Evolutionary conservation across 225 moss, liverwort and hornwort genomes (phyloP), one percentile per base, ranked within the genome.

Genomic region (Thuidium tamariscinum): DNA sequence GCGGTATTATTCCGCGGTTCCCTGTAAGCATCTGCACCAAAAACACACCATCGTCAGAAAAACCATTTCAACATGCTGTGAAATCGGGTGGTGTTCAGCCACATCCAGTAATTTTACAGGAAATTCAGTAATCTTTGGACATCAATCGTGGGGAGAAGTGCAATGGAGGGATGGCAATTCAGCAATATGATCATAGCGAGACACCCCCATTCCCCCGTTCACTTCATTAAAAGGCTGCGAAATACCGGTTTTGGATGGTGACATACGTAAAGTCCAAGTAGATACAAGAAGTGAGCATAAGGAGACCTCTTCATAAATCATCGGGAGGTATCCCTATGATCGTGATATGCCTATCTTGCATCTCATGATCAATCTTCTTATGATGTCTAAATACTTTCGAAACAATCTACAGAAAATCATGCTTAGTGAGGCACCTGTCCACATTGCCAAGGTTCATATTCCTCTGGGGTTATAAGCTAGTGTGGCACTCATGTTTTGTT

Each of bases 21-120:
- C 97, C 98, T 46, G 90, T 96, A n/a, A 99, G 94, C 79, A 94
- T 88, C 92, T 99, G 92, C 80, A 80, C 81, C 66, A 82, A 78
- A 82, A 74, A 74, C 55, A 78, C 46, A 84, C 69, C 81, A 65
- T 52, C 72, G 32, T 87, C 42, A 86, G 54, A 61, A 63, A 72
- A 49, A 76, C 4, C 54, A 82, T 66, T 83, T 48, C 71, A 88
- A 71, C 48, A 55, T 74, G 42, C 55, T 64, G 44, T 81, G 25
- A 42, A 63, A 73, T 65, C 65, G 73, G 30, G 27, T 69, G 60
- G 67, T 13, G 49, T 68, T 82, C 72, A 73, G 55, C n/a, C 69
- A 41, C n/a, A 80, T 74, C 57, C 80, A 67, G 56, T 17, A 81
- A 65, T 51, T 81, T 49, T 49, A 48, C 64, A 60, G 61, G 48